A percentile compares a stretch with the other conserved stretches of the same genome.
These are phyloP conservation scores for Tetrapyrgos nigripes DNA, from an alignment of 1,284 basidiomycete genomes.

Conservation along the genomic window DNA sequence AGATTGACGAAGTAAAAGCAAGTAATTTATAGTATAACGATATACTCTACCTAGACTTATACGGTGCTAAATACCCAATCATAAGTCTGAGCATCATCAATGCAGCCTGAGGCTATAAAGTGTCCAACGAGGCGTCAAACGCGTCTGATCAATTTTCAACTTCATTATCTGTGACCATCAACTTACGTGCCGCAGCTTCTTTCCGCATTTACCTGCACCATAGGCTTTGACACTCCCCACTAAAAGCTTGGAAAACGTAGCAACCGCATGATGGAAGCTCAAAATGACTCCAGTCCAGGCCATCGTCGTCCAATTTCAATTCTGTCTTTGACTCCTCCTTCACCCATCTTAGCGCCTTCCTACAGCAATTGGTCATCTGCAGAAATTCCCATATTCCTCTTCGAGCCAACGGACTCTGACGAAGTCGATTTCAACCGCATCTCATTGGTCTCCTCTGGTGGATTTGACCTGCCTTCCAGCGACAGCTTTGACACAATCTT, in stretches of 20 bases:
- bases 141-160: no score
- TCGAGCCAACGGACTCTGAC: slow-evolving; percentile 4
- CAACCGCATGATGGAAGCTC: neutral
- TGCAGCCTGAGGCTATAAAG: no score
- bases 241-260: no score
- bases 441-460: neutral
- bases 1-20: slow-evolving; percentile 35
- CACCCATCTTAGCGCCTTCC: slow-evolving; percentile 10
- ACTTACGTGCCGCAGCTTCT: no score
- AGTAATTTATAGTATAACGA: neutral
- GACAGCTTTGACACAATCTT: slow-evolving; percentile 12
- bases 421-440: slow-evolving; percentile 3
- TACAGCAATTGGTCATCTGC: slow-evolving; percentile 1
- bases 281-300: neutral
- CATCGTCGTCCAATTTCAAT: slow-evolving; percentile 11
- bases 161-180: no score
- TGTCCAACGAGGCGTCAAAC: no score
- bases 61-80: no score
- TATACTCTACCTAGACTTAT: neutral
- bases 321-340: slow-evolving; percentile 8
- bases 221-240: no score
- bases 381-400: slow-evolving; percentile 15
- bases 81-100: no score
- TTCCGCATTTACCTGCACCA: no score
- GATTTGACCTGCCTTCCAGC: slow-evolving; percentile 3